A percentile compares a stretch with the other conserved stretches of the same genome.
phyloP scores from a whole-genome alignment of 108 stramenopile genomes.

The Cyclotella cryptica region DNA sequence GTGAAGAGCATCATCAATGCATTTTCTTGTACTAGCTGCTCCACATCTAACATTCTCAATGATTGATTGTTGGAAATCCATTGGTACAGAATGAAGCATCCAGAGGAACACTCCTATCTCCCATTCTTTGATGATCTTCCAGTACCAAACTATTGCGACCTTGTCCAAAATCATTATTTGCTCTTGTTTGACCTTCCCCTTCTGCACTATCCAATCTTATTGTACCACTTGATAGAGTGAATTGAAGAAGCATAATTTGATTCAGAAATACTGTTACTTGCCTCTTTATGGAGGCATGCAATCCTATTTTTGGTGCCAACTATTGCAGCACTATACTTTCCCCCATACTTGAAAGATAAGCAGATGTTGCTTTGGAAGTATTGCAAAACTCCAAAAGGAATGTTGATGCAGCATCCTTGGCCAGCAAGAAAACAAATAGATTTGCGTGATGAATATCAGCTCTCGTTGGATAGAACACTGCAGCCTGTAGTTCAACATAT shows the following conservation, averaged over 20 bases:
- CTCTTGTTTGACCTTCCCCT: no score
- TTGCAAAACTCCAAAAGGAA: background rate
- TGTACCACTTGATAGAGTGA: background rate
- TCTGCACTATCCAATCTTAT: background rate
- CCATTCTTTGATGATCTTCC: background rate
- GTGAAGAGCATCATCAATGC: slow-evolving; percentile 2
- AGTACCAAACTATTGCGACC: background rate
- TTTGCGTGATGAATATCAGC: background rate
- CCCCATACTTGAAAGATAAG: background rate
- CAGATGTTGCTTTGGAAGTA: background rate
- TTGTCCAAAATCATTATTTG: no score
- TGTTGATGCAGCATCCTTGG: background rate
- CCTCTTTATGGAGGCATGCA: background rate
- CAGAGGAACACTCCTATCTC: background rate
- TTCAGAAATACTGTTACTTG: background rate
- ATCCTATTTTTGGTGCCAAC: background rate
- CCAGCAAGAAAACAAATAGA: background rate
- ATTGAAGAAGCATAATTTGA: background rate
- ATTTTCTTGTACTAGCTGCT: background rate
- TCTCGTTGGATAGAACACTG: background rate
- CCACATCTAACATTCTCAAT: background rate
- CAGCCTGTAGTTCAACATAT: background rate
- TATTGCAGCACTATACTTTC: background rate
- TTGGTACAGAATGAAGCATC: background rate
- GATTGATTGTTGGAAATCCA: background rate